Evolutionary conservation across 2,329 filamentous ascomycete species (phyloP).

Genomic region (Trichoderma sp.): DNA sequence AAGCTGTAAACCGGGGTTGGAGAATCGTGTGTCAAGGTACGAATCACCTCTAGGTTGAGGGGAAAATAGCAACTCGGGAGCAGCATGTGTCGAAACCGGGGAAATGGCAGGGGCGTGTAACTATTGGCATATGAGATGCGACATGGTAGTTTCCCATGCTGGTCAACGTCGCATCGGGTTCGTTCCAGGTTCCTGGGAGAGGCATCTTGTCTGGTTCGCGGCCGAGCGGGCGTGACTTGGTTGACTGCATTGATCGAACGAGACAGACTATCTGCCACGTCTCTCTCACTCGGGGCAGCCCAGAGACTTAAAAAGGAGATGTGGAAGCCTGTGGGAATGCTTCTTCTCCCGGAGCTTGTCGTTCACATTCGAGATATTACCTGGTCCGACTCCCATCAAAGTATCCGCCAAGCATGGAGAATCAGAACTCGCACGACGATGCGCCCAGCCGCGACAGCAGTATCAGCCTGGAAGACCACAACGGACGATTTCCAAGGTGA

Average conservation of each 20-base stretch:
- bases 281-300: background rate
- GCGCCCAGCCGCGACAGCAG: conserved; percentile 8
- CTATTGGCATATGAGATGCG: background rate
- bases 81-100: background rate
- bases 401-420: background rate
- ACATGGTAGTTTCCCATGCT: background rate
- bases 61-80: background rate
- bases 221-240: background rate
- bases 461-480: conserved; percentile 19
- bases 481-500: background rate
- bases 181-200: conserved; percentile 14
- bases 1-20: background rate
- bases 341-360: background rate
- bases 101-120: background rate
- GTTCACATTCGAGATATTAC: background rate
- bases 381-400: background rate
- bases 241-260: background rate
- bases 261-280: background rate
- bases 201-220: conserved; percentile 2
- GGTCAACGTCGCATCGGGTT: background rate
- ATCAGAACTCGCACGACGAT: background rate
- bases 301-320: conserved; percentile 7
- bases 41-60: background rate
- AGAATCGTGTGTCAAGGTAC: too few relatives aligned
- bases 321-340: background rate